Evolutionary conservation across 78 protist species (phyloP), one percentile per base, ranked within the genome.

Genomic region (Chrysochromulina parva): DNA sequence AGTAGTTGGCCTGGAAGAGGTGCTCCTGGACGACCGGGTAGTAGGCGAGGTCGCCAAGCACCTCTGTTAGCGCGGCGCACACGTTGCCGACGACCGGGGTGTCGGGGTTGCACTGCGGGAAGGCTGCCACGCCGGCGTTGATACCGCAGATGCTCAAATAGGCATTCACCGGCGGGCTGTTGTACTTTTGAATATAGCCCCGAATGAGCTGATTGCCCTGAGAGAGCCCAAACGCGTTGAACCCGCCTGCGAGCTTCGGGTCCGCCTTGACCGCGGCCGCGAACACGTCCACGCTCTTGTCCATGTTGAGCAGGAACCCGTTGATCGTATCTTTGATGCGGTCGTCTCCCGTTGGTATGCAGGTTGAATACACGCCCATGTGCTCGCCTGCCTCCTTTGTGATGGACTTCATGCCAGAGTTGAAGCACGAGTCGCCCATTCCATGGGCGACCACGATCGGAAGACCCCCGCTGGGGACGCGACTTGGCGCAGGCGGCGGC

Each of bases 391-490:
- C 87, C 0, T 1, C 19, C 67, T 6, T 2, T 2, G 66, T 55
- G 65, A 87, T 20, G 38, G 54, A 26, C 78, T 87, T 16, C 91
- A 88, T 88, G 26, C 91, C 91, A 3, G 91, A 65, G 66, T 88
- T 88, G 91, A 88, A 88, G 50, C 91, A 88, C 3, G 85, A 71
- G 65, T 88, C 91, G 38, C 91, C 91, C 91, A 88, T 88, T 38
- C 91, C 91, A 65, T 88, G 91, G 7, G 91, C 85, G 9, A 71
- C 57, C 66, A 88, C 91, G 59, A 69, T 26, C 55, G 91, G 91
- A 2, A 88, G 90, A 28, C 19, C 6, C 57, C 50, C 81, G 11
- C 11, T 47, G 19, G 81, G 28, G 47, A 10, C 50, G 81, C 81
- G 28, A 11, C 81, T 6, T 11, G 47, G 81, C 28, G 10, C 11